Conservation (phyloP, 306 rosid genomes). For the Carpinus viminea region DNA sequence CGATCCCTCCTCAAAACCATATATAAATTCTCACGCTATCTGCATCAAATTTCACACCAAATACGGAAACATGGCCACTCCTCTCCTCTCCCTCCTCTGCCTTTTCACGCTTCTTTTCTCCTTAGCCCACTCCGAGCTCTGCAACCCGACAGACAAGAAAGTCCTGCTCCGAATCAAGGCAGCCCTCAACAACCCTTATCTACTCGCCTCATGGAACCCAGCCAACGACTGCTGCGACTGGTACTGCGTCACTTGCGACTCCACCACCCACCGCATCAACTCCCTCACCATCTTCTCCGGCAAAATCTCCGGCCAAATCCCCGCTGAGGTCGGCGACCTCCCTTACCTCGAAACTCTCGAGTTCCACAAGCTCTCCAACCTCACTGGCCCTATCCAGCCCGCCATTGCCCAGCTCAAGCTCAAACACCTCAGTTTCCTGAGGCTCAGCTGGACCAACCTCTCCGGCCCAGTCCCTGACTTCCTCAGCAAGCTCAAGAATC, state of each 20-base stretch:
- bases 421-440: slow-evolving; percentile 41
- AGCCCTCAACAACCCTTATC: slow-evolving; percentile 68
- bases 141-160: slow-evolving; percentile 68
- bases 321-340: slow-evolving; percentile 64
- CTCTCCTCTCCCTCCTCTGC: slow-evolving; percentile 6
- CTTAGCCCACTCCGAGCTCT: slow-evolving; percentile 43
- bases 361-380: slow-evolving; percentile 59
- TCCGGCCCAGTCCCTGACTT: slow-evolving; percentile 66
- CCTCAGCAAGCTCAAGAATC: slow-evolving; percentile 53
- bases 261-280: slow-evolving; percentile 59
- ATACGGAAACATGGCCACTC: slow-evolving; percentile 13
- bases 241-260: slow-evolving; percentile 58
- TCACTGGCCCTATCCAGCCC: slow-evolving; percentile 64
- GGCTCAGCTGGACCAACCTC: slow-evolving; percentile 51
- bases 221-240: slow-evolving; percentile 64
- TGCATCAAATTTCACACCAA: not conserved
- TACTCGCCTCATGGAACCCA: slow-evolving; percentile 62
- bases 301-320: slow-evolving; percentile 47
- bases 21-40: not conserved
- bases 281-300: slow-evolving; percentile 46
- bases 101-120: slow-evolving; percentile 26
- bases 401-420: slow-evolving; percentile 62
- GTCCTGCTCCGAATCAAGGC: slow-evolving; percentile 62
- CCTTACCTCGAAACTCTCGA: slow-evolving; percentile 52
- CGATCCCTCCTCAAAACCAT: too few species aligned